phyloP scores from a whole-genome alignment of 805 yeast species.

The Pichia insulana region DNA sequence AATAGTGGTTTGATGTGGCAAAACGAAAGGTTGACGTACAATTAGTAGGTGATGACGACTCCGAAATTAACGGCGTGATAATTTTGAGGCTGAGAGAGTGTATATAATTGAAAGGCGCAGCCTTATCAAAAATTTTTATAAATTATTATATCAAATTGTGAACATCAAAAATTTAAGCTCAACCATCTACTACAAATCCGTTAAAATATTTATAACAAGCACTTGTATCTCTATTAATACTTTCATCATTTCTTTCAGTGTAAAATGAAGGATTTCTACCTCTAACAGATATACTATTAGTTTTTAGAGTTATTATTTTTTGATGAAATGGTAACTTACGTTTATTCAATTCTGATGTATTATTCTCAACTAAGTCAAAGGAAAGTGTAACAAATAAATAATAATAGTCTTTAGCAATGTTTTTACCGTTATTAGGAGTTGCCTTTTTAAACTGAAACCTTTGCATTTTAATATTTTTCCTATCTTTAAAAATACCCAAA shows the following conservation, averaged over 20 bases:
- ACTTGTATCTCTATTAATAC: constrained; percentile 22
- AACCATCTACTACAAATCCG: neutral
- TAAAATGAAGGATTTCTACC: constrained; percentile 59
- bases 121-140: too few relatives aligned
- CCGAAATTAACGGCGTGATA: too few relatives aligned
- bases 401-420: constrained; percentile 36
- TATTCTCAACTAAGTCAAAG: constrained; percentile 5
- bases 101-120: too few relatives aligned
- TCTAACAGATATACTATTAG: constrained; percentile 45
- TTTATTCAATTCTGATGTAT: neutral
- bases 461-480: constrained; percentile 19
- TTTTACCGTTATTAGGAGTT: constrained; percentile 44
- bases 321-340: neutral
- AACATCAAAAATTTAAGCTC: too few relatives aligned
- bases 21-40: too few relatives aligned
- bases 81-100: too few relatives aligned
- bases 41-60: too few relatives aligned
- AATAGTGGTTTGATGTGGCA: too few relatives aligned
- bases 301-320: constrained; percentile 13
- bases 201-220: neutral
- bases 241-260: constrained; percentile 41
- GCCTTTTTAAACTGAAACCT: constrained; percentile 42
- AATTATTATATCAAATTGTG: too few relatives aligned
- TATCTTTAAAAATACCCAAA: constrained; percentile 3
- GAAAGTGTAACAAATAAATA: constrained; percentile 22